Evolutionary conservation across 2,329 filamentous ascomycete species (phyloP).

Genomic region (Colletotrichum trifolii): DNA sequence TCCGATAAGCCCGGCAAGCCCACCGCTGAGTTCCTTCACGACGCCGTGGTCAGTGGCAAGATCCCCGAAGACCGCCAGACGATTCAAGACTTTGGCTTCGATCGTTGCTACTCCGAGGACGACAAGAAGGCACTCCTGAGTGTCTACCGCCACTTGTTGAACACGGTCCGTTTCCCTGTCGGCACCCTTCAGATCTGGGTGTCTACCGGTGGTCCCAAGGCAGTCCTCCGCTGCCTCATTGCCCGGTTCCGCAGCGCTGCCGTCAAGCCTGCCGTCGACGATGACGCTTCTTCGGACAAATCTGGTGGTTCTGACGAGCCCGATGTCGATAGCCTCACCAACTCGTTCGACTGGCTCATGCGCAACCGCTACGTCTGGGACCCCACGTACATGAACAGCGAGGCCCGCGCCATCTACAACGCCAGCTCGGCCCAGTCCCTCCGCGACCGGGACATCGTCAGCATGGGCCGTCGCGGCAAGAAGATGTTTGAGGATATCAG

Average conservation of each 20-base stretch:
- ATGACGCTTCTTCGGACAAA: too few relatives aligned
- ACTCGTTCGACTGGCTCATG: conserved; percentile 1
- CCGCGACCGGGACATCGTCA: neutral
- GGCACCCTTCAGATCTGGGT: neutral
- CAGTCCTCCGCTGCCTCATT: neutral
- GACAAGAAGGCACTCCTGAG: neutral
- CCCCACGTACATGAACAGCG: neutral
- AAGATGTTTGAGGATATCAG: neutral
- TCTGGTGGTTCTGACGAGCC: neutral
- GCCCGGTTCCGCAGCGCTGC: neutral
- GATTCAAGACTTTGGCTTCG: conserved; percentile 13
- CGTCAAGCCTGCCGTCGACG: neutral
- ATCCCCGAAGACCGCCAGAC: conserved; percentile 6
- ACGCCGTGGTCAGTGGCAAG: neutral
- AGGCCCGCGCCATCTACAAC: conserved; percentile 6
- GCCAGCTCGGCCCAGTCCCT: neutral
- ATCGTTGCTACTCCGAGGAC: neutral
- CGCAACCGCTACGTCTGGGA: conserved; percentile 23
- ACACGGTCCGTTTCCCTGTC: neutral
- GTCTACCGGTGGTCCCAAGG: neutral
- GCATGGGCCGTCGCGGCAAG: neutral
- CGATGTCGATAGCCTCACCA: neutral
- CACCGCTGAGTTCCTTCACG: conserved; percentile 8
- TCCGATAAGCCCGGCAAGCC: neutral
- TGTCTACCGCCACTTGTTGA: conserved; percentile 7